Evolutionary conservation across 257 asterid species (phyloP), one percentile per base, ranked within the genome.

Genomic region (Plantago major): DNA sequence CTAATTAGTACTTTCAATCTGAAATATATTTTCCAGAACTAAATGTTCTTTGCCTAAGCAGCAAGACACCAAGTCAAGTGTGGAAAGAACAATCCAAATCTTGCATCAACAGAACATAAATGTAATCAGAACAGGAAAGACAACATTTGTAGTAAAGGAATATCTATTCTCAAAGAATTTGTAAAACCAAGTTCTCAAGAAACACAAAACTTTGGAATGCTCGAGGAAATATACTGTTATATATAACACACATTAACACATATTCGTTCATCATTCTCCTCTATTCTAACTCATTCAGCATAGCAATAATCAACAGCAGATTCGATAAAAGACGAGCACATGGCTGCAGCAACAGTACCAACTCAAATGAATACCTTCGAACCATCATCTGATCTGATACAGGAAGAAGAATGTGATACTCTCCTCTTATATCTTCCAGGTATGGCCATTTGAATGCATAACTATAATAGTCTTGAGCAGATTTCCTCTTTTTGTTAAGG

Each of bases 361-460:
- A 53, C 60, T 57, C 59, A 57, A 48, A 55, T 17, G 40, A 72
- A 68, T 61, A 81, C 57, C 15, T 81, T 82, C 46, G 83, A 78
- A 56, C 96, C 96, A 12, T 9, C 68, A 28, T 65, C 67, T 42
- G 88, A 87, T 45, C n/a, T 71, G 51, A 78, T 78, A 37, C 63
- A 67, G 16, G 95, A 74, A 72, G 67, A 75, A 65, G 87, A 85
- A 42, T 69, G 76, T 65, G 81, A 78, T 68, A 87, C 86, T 40
- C 71, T 84, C 63, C 69, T 81, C 46, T 2, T 87, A 40, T 60
- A 79, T 77, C 77, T 90, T 42, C 84, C 87, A 1, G 96, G 97
- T 86, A 49, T 5, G 56, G 6, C 40, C 40, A 33, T 22, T 22
- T 22, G 26, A 22, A 22, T 22, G 26, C 26, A 22, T 22, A n/a